These are phyloP conservation scores for Russula ochroleuca DNA, from an alignment of 768 basidiomycete species.

Conservation along the genomic window DNA sequence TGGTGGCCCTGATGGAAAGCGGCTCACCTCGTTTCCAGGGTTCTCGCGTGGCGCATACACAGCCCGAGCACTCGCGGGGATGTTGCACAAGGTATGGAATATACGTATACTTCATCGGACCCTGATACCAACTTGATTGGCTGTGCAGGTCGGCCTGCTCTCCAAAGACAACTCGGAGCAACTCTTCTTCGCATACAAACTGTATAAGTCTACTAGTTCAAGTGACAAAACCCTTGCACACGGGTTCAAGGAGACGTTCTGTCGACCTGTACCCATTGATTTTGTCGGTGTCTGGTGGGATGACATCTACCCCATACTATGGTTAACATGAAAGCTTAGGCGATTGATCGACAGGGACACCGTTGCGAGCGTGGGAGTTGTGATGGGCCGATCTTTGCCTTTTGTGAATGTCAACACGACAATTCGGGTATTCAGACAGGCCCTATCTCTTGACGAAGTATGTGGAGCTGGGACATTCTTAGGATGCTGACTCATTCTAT, in stretches of 20 bases:
- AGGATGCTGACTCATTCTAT: background rate
- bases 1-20: constrained; percentile 16
- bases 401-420: constrained; percentile 59
- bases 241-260: constrained; percentile 73
- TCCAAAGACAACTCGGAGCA: constrained; percentile 64
- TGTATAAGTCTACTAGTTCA: constrained; percentile 54
- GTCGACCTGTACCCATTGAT: constrained; percentile 61
- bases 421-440: constrained; percentile 73
- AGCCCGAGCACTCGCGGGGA: constrained; percentile 67
- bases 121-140: background rate
- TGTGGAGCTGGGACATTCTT: constrained; percentile 19
- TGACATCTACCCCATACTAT: background rate
- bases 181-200: constrained; percentile 67
- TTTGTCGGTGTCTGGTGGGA: constrained; percentile 75
- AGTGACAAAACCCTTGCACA: constrained; percentile 45
- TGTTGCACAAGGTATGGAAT: constrained; percentile 51
- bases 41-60: constrained; percentile 74
- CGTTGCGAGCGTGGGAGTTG: constrained; percentile 66
- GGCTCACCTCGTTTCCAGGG: constrained; percentile 40
- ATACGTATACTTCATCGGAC: background rate
- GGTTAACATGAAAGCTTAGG: background rate
- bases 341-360: constrained; percentile 54
- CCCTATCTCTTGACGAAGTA: constrained; percentile 74
- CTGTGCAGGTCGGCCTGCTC: constrained; percentile 60
- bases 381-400: constrained; percentile 58